Evolutionary conservation across 2,329 filamentous ascomycete species (phyloP), one percentile per base, ranked within the genome.

Genomic region (Stagonosporopsis cucurbitacearum): DNA sequence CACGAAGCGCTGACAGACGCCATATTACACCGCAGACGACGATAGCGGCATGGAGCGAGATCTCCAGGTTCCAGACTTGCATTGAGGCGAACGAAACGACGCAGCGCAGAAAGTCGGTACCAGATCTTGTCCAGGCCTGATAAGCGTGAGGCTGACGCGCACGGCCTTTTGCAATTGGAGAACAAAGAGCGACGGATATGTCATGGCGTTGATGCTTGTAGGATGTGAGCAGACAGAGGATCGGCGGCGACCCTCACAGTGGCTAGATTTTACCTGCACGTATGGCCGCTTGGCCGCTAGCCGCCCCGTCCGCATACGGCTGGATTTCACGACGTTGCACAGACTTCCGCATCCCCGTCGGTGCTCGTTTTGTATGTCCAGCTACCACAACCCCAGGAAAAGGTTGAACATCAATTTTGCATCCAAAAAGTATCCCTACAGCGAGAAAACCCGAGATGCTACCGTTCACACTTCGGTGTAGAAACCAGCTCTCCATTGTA

Each of bases 291-390:
- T 54, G 64, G 52, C 63, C 67, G 58, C 62, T 52, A 37, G 50
- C 36, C 57, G 63, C 60, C 40, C 62, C 51, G 53, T 59, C 53
- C 65, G 50, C 63, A 53, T 58, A 54, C 57, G 63, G 65, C 58
- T 50, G 64, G 67, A 69, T 69, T 70, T 70, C 70, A 73, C 70
- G 64, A 72, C 60, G 69, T 70, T 70, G 64, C 68, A 72, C 71
- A 55, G 60, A 60, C 57, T 61, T 50, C 56, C 54, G 41, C 52
- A 48, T 47, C 60, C 57, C 60, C 58, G 64, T 64, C 65, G 58
- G 61, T 58, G 46, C 36, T 55, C 60, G 54, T 54, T 67, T 68
- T 32, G 13, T 5, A 15, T 15, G n/a, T n/a, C 30, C 66, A 70
- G 68, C 68, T 64, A 69, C 61, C 30, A 32, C 30, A n/a, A 32